phyloP scores from a whole-genome alignment of 805 yeast species.

The Kodamaea restingae region DNA sequence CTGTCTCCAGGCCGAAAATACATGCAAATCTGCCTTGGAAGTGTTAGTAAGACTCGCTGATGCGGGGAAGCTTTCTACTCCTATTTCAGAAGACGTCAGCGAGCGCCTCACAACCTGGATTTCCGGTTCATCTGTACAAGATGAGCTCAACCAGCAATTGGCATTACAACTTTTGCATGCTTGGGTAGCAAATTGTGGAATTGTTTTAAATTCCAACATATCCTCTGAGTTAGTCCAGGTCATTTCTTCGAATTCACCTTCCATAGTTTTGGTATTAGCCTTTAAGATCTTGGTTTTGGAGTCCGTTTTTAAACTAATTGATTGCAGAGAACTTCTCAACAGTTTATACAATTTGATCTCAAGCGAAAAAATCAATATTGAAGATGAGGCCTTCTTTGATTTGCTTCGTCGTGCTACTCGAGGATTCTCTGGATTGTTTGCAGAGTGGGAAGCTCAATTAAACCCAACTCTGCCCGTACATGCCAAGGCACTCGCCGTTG shows the following conservation, averaged over 20 bases:
- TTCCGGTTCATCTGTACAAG: not conserved
- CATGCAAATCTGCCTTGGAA: slow-evolving; percentile 1
- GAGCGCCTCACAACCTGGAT: not conserved
- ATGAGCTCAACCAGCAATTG: slow-evolving; percentile 3
- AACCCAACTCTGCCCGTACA: slow-evolving; percentile 19
- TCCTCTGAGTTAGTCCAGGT: not conserved
- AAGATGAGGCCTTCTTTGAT: slow-evolving; percentile 1
- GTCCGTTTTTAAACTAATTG: not conserved
- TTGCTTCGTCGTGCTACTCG: slow-evolving; percentile 8
- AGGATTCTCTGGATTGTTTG: slow-evolving; percentile 10
- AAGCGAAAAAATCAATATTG: not conserved
- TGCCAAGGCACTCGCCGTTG: slow-evolving; percentile 29
- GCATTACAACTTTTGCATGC: slow-evolving; percentile 4
- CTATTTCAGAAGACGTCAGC: not conserved
- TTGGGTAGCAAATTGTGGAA: slow-evolving; percentile 1
- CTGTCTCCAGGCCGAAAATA: not conserved
- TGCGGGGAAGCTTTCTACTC: not conserved
- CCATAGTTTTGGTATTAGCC: not conserved
- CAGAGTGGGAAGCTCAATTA: slow-evolving; percentile 10
- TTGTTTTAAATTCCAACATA: not conserved
- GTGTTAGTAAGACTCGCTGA: slow-evolving; percentile 2
- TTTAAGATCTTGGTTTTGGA: slow-evolving; percentile 1
- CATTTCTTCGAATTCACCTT: not conserved
- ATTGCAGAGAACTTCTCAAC: not conserved
- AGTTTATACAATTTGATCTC: not conserved